Evolutionary conservation across 2,329 filamentous ascomycete genomes (phyloP).

Genomic region (Dactylellina sp.): DNA sequence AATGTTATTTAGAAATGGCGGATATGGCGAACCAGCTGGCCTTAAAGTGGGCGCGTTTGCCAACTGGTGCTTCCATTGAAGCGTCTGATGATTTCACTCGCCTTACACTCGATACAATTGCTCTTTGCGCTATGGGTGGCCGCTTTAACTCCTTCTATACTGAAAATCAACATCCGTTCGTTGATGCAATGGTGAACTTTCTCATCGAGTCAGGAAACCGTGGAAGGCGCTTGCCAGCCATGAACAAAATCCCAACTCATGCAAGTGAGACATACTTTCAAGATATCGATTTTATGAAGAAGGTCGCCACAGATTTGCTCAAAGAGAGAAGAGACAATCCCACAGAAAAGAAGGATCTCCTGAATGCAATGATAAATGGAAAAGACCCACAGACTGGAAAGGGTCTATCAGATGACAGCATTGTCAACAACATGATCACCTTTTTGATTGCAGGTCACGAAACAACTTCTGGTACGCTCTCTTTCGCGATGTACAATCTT

Average conservation of each 20-base stretch:
- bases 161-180: slow-evolving; percentile 76
- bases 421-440: slow-evolving; percentile 78
- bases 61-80: slow-evolving; percentile 70
- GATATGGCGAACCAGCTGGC: slow-evolving; percentile 75
- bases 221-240: slow-evolving; percentile 66
- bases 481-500: slow-evolving; percentile 75
- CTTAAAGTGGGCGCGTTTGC: slow-evolving; percentile 75
- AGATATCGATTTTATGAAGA: slow-evolving; percentile 70
- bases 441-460: slow-evolving; percentile 79
- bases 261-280: slow-evolving; percentile 67
- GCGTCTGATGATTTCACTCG: slow-evolving; percentile 77
- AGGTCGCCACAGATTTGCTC: slow-evolving; percentile 72
- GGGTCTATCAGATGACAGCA: slow-evolving; percentile 72
- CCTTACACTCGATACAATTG: slow-evolving; percentile 78
- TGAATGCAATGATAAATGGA: slow-evolving; percentile 77
- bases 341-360: slow-evolving; percentile 73
- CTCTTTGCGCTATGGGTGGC: slow-evolving; percentile 65
- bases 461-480: slow-evolving; percentile 75
- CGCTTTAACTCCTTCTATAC: slow-evolving; percentile 81
- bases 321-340: slow-evolving; percentile 70
- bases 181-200: slow-evolving; percentile 75
- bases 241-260: slow-evolving; percentile 67
- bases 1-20: slow-evolving; percentile 70
- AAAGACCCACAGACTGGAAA: slow-evolving; percentile 76
- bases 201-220: slow-evolving; percentile 70